A percentile compares a stretch with the other conserved stretches of the same genome.
These are phyloP conservation scores for Tolypocladium album DNA, from an alignment of 2,329 filamentous ascomycete genomes.

Conservation along the genomic window DNA sequence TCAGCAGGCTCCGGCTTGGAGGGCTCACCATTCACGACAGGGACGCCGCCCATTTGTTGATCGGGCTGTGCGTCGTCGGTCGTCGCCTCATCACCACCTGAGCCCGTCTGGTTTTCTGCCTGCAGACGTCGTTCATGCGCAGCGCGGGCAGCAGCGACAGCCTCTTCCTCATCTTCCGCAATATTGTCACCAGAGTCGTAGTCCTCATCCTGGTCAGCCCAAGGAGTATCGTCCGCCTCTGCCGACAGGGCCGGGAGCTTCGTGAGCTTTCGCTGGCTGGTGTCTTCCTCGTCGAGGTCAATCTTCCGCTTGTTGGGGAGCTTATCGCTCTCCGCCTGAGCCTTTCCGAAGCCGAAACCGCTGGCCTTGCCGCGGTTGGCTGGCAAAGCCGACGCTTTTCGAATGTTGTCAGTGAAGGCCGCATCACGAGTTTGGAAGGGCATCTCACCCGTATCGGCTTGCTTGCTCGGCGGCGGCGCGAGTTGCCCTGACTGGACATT, in stretches of 20 bases:
- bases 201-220: conserved; percentile 54
- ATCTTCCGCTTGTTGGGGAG: conserved; percentile 61
- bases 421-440: background rate
- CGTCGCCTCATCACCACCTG: conserved; percentile 23
- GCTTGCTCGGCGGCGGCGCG: conserved; percentile 16
- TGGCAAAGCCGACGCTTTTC: conserved; percentile 42
- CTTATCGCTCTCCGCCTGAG: conserved; percentile 54
- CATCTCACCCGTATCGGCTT: conserved; percentile 24
- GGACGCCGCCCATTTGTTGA: conserved; percentile 11
- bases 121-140: conserved; percentile 69
- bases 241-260: conserved; percentile 73
- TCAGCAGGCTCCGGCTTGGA: background rate
- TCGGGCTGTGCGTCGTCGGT: conserved; percentile 13
- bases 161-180: conserved; percentile 76
- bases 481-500: conserved; percentile 26
- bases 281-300: conserved; percentile 82
- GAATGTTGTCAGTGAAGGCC: conserved; percentile 12
- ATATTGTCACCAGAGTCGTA: conserved; percentile 67
- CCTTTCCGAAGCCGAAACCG: conserved; percentile 73
- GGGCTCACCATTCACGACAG: conserved; percentile 6
- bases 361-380: conserved; percentile 66
- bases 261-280: conserved; percentile 76
- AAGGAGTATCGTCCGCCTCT: conserved; percentile 49
- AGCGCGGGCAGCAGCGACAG: conserved; percentile 72
- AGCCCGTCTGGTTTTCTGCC: conserved; percentile 38